phyloP scores from a whole-genome alignment of 2,329 filamentous ascomycete genomes.

The Colletotrichum abscissum region DNA sequence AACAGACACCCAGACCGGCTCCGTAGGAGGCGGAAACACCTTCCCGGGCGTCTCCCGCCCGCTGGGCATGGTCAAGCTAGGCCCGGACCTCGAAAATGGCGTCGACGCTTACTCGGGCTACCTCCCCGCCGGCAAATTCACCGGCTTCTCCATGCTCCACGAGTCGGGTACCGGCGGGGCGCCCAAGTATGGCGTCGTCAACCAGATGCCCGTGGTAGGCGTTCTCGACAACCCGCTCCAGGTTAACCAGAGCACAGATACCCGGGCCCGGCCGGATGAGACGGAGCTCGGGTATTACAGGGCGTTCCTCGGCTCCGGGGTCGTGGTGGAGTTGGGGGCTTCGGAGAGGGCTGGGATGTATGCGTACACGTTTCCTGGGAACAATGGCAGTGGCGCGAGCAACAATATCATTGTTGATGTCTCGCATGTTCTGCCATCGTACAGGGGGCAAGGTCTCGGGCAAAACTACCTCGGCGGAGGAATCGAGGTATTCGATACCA shows the following conservation, averaged over 20 bases:
- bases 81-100: constrained; percentile 60
- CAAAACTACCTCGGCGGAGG: constrained; percentile 72
- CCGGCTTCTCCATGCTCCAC: constrained; percentile 73
- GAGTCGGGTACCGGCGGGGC: constrained; percentile 76
- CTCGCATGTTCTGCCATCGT: constrained; percentile 74
- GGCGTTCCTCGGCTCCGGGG: constrained; percentile 64
- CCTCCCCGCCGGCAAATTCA: constrained; percentile 61
- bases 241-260: constrained; percentile 58
- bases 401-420: constrained; percentile 70
- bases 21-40: constrained; percentile 58
- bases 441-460: constrained; percentile 68
- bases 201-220: constrained; percentile 67
- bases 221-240: constrained; percentile 63
- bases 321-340: constrained; percentile 68
- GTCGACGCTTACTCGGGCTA: constrained; percentile 66
- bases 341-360: constrained; percentile 68
- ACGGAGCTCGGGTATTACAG: constrained; percentile 72
- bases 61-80: constrained; percentile 61
- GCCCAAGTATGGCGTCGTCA: constrained; percentile 76
- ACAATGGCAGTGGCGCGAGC: constrained; percentile 40
- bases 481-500: constrained; percentile 61
- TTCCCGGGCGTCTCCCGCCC: constrained; percentile 62
- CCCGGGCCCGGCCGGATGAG: constrained; percentile 60
- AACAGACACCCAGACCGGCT: constrained; percentile 53
- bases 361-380: constrained; percentile 67